Evolutionary conservation across 148 eudicot genomes (phyloP).

Genomic region (Nepenthes gracilis): DNA sequence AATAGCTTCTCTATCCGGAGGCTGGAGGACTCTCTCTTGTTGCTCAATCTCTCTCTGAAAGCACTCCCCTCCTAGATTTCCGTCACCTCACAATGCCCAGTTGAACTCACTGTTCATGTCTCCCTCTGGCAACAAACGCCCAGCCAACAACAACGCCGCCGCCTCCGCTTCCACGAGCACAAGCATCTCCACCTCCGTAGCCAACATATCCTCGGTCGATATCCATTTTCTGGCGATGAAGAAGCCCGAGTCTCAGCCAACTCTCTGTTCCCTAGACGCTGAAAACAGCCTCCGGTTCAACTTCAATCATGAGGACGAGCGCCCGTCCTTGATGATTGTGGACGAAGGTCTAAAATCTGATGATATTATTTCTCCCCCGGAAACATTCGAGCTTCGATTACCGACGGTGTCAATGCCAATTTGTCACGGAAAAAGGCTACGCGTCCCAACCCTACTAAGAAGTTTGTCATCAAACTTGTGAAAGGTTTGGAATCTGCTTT

Average conservation of each 20-base stretch:
- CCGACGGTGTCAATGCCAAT: too few relatives aligned
- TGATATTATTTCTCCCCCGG: too few relatives aligned
- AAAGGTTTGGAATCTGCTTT: too few relatives aligned
- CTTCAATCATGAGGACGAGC: too few relatives aligned
- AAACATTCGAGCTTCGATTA: too few relatives aligned
- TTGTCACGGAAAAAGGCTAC: too few relatives aligned
- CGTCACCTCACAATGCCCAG: background rate
- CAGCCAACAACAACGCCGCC: constrained; percentile 12
- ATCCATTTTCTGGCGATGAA: constrained; percentile 34
- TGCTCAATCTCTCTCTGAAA: background rate
- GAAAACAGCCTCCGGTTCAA: too few relatives aligned
- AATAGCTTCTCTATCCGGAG: too few relatives aligned
- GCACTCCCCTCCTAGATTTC: background rate
- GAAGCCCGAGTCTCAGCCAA: constrained; percentile 51
- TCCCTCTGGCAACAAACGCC: constrained; percentile 11
- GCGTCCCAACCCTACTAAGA: too few relatives aligned
- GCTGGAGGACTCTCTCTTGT: background rate
- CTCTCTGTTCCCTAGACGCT: background rate
- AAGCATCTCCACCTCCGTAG: constrained; percentile 8
- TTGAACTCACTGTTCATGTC: constrained; percentile 6
- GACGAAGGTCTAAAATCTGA: too few relatives aligned
- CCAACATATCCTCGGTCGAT: constrained; percentile 15
- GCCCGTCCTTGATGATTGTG: too few relatives aligned
- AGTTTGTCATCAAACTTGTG: too few relatives aligned
- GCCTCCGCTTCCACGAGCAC: constrained; percentile 11